Conservation (phyloP, 2,329 filamentous ascomycete species). For the Paraphoma chrysanthemicola region DNA sequence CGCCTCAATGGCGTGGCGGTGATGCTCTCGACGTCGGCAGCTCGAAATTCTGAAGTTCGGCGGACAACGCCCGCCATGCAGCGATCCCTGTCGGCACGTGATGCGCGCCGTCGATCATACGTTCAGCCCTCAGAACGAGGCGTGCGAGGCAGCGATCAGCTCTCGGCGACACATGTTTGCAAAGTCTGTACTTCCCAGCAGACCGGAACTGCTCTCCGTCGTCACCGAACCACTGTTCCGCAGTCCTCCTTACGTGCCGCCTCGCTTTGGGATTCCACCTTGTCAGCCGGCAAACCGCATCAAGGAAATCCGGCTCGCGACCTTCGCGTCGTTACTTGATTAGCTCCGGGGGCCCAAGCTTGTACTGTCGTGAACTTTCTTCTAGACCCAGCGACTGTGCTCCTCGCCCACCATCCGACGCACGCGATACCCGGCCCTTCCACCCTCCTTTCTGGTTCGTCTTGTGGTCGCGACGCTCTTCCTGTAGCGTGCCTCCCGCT, state of each 20-base stretch:
- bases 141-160: conserved; percentile 15
- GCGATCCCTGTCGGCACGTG: conserved; percentile 3
- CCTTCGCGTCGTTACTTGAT: conserved; percentile 28
- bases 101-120: conserved; percentile 16
- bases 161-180: conserved; percentile 14
- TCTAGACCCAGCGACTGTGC: conserved; percentile 15
- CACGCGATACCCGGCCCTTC: conserved; percentile 13
- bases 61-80: conserved; percentile 1
- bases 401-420: conserved; percentile 20
- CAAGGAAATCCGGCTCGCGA: conserved; percentile 12
- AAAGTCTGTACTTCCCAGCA: conserved; percentile 7
- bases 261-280: conserved; percentile 2
- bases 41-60: conserved; percentile 24
- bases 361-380: conserved; percentile 29
- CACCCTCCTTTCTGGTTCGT: conserved; percentile 19
- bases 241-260: not conserved
- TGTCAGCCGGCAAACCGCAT: conserved; percentile 7
- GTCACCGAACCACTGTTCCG: not conserved
- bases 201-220: conserved; percentile 2
- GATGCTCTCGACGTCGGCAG: conserved; percentile 19
- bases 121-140: conserved; percentile 3
- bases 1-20: conserved; percentile 30
- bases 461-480: conserved; percentile 13
- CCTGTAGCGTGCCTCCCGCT: conserved; percentile 11
- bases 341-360: conserved; percentile 33